A percentile compares a stretch with the other conserved stretches of the same genome.
phyloP scores from a whole-genome alignment of 1,139 yeast species.

The Zhuliangozyma parablackwelliae region DNA sequence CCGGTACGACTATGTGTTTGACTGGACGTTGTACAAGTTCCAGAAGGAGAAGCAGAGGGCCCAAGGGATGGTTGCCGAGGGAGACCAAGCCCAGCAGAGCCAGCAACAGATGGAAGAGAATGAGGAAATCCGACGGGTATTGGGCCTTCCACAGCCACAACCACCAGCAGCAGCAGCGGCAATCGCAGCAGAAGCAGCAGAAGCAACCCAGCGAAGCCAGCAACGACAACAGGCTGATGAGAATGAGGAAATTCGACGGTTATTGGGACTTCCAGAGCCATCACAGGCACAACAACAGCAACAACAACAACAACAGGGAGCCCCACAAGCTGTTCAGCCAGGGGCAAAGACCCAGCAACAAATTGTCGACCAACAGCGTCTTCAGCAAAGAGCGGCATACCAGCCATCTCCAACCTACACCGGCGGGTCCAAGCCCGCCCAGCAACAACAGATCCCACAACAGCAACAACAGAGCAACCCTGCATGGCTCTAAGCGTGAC shows the following conservation, averaged over 20 bases:
- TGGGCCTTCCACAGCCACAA: conserved; percentile 10
- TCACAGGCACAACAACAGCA: conserved; percentile 1
- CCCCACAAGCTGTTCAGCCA: conserved; percentile 14
- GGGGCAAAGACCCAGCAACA: conserved; percentile 3
- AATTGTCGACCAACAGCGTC: conserved; percentile 8
- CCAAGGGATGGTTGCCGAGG: conserved; percentile 30
- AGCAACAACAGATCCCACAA: conserved; percentile 9
- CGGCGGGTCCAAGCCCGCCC: conserved; percentile 8
- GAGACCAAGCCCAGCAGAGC: conserved; percentile 10
- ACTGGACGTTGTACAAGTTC: conserved; percentile 91
- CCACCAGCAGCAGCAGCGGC: background rate
- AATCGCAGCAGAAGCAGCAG: too few relatives aligned
- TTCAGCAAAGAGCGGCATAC: conserved; percentile 10
- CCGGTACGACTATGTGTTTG: conserved; percentile 90
- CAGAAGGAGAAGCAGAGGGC: conserved; percentile 62
- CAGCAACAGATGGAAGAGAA: conserved; percentile 4
- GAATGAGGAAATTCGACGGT: too few relatives aligned
- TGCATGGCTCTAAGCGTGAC: conserved; percentile 11
- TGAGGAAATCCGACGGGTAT: conserved; percentile 10
- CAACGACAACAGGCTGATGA: too few relatives aligned
- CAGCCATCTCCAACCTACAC: conserved; percentile 7
- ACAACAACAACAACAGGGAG: conserved; percentile 14
- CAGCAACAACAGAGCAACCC: conserved; percentile 13
- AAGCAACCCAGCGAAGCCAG: too few relatives aligned
- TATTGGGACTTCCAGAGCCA: too few relatives aligned